Base-by-base conservation (phyloP, 2,329 filamentous ascomycete genomes). In the Fusarium kyushuense region DNA sequence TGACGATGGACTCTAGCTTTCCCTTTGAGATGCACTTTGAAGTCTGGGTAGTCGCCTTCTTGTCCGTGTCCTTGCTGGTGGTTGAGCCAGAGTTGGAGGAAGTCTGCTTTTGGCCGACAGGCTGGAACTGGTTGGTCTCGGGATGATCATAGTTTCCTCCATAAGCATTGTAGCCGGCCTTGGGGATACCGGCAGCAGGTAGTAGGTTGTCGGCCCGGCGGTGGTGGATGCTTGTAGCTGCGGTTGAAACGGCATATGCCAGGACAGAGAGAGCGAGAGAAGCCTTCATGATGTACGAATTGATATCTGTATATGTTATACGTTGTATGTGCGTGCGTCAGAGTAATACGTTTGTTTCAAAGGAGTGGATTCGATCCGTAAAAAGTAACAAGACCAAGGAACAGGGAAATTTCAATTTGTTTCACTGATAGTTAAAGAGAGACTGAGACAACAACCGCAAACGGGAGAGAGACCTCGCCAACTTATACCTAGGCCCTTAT, bases 111-210 rank as follows among this genome's bases (percentile, higher is more conserved):
- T 64, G 61, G 14, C 61, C 46, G 1, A 62, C 57, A 30, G 57
- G 54, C 19, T 58, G 36, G 12, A 14, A 58, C 40, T 67, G 58
- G 33, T 67, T 67, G 23, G 65, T 67, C 27, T 67, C 65, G 1
- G 49, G 65, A 10, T 67, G 65, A 7, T 69, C 65, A 21, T 69
- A 65, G 33, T 59, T 70, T 45, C 63, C 67, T 32, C 63, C 57
- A 6, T 54, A 59, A 14, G 65, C 54, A 29, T 65, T 70, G 9
- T 65, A 67, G 1, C 67, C 67, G 13, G 3, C 38, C 58, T 65
- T 69, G 25, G 67, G 67, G 4, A 70, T 45, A 5, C 51, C 54
- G 14, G 35, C 43, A 30, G 35, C 53, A 12, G 61, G 61, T 29
- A 69, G 66, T 4, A 56, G 6, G 16, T 5, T 23, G 7, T 68